Percentiles rank a stretch among this genome's conserved stretches.
Conservation (phyloP, 495 filamentous ascomycete species). For the Aspergillus ellipticus region DNA sequence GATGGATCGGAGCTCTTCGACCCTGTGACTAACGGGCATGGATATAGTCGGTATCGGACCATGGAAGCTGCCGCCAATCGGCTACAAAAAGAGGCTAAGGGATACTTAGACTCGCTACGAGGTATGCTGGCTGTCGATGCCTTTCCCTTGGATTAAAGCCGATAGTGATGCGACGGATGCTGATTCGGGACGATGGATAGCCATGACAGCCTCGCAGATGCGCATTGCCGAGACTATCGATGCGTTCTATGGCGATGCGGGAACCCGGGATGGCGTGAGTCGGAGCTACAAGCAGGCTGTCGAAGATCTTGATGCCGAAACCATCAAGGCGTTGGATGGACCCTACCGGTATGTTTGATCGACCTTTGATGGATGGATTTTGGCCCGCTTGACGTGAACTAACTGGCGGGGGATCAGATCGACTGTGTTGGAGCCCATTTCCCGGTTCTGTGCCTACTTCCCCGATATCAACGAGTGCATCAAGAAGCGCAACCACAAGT, state of each 20-base stretch:
- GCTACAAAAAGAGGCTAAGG: slow-evolving; percentile 95
- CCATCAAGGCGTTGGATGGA: slow-evolving; percentile 96
- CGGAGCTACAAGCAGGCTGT: slow-evolving; percentile 97
- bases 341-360: slow-evolving; percentile 67
- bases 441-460: slow-evolving; percentile 95
- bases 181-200: slow-evolving; percentile 40
- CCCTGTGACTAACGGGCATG: slow-evolving; percentile 13
- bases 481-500: slow-evolving; percentile 96
- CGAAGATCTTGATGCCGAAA: slow-evolving; percentile 94
- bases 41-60: slow-evolving; percentile 76
- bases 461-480: slow-evolving; percentile 99
- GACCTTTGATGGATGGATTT: not conserved
- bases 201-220: slow-evolving; percentile 99
- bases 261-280: slow-evolving; percentile 89
- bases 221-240: slow-evolving; percentile 99
- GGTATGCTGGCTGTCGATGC: slow-evolving; percentile 41
- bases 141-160: too few species aligned
- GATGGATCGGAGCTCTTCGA: not conserved
- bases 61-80: slow-evolving; percentile 92
- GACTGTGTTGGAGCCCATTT: slow-evolving; percentile 92
- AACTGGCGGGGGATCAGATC: slow-evolving; percentile 48
- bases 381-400: not conserved
- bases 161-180: not conserved
- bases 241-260: slow-evolving; percentile 96
- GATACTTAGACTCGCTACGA: slow-evolving; percentile 91